These are phyloP conservation scores for Aspergillus mulundensis DNA, from an alignment of 495 filamentous ascomycete genomes.

Conservation along the genomic window DNA sequence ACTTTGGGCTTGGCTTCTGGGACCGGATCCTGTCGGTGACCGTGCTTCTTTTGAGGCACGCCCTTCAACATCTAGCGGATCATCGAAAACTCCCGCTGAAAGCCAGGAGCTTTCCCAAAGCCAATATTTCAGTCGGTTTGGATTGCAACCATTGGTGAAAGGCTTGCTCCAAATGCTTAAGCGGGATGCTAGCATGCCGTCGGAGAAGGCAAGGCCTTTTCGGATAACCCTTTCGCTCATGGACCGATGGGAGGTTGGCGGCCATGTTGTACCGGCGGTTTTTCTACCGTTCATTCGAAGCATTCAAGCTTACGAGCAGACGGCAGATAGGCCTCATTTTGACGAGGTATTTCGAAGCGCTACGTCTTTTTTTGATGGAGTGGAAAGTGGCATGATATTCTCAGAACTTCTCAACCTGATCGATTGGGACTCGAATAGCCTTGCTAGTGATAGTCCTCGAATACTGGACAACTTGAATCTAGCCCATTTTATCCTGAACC, in stretches of 20 bases:
- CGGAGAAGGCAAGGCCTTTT: conserved; percentile 80
- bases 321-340: conserved; percentile 59
- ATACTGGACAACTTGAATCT: conserved; percentile 53
- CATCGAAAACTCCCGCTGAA: conserved; percentile 39
- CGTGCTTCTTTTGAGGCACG: conserved; percentile 45
- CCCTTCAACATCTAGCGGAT: conserved; percentile 41
- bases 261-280: conserved; percentile 76
- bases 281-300: conserved; percentile 83
- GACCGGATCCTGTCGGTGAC: conserved; percentile 64
- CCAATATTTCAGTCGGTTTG: conserved; percentile 76
- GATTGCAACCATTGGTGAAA: conserved; percentile 64
- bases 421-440: conserved; percentile 28
- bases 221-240: conserved; percentile 90
- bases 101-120: conserved; percentile 44
- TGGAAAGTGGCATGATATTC: conserved; percentile 92
- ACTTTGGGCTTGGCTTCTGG: conserved; percentile 95
- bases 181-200: conserved; percentile 46
- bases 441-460: conserved; percentile 45
- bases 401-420: conserved; percentile 63
- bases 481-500: conserved; percentile 73
- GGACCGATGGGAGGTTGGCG: conserved; percentile 97
- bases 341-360: conserved; percentile 89
- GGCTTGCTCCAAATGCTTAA: conserved; percentile 77
- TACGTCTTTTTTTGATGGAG: conserved; percentile 93
- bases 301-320: conserved; percentile 64